Conservation (phyloP, 495 filamentous ascomycete species). For the Podospora anserina region DNA sequence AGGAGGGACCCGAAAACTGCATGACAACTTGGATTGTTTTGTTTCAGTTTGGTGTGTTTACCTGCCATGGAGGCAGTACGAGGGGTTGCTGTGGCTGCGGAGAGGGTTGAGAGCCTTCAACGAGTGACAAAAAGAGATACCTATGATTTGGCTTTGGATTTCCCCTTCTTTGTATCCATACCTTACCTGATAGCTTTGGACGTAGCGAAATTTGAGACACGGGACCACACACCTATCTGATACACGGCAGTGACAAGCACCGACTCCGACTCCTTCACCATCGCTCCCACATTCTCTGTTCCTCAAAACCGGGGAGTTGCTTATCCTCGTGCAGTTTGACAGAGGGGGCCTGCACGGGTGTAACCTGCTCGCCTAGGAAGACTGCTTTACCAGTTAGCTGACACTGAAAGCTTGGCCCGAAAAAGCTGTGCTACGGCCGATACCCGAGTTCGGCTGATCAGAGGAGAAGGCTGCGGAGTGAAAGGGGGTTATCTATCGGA, state of each 20-base stretch:
- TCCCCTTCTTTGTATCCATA: not conserved
- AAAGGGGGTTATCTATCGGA: not conserved
- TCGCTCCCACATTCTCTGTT: not conserved
- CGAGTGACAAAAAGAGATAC: not conserved
- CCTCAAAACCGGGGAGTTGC: not conserved
- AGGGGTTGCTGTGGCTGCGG: not conserved
- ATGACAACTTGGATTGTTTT: not conserved
- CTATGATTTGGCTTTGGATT: not conserved
- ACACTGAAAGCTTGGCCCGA: not conserved
- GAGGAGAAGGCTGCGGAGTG: not conserved
- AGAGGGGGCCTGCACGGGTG: not conserved
- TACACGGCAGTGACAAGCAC: conserved; percentile 3
- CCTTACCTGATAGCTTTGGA: not conserved
- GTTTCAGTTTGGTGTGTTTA: not conserved
- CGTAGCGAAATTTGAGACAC: not conserved
- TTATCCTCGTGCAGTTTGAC: not conserved
- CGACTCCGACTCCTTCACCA: not conserved
- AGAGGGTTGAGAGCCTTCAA: not conserved
- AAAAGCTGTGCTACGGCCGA: not conserved
- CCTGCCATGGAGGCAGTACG: not conserved
- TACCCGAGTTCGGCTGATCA: not conserved
- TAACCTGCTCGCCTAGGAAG: not conserved
- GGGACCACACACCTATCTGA: not conserved
- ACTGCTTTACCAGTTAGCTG: not conserved
- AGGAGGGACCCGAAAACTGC: not conserved